Percentiles rank a stretch among this genome's conserved stretches.
Evolutionary conservation across 2,329 filamentous ascomycete genomes (phyloP).

Genomic region (Dothiorella sarmentorum): DNA sequence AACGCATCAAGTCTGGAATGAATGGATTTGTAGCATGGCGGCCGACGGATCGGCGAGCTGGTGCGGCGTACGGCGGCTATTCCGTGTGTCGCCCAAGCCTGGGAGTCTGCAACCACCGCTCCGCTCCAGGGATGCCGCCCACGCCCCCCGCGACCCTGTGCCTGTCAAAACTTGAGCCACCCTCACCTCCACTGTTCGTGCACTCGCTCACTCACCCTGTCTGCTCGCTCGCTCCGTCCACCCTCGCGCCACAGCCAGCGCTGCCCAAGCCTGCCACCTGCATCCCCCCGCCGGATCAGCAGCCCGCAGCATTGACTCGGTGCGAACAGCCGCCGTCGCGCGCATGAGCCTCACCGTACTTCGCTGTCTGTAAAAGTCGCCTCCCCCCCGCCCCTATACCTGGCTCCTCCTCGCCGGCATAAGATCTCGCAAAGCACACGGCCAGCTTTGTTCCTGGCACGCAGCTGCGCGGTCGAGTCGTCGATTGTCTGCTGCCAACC

Average conservation of each 20-base stretch:
- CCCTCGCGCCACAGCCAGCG: slow-evolving; percentile 11
- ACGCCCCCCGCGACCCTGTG: slow-evolving; percentile 9
- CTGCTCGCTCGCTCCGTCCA: slow-evolving; percentile 5
- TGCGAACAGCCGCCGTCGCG: slow-evolving; percentile 16
- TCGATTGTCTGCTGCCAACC: slow-evolving; percentile 9
- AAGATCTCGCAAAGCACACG: neutral
- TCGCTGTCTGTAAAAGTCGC: slow-evolving; percentile 16
- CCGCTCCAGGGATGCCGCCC: slow-evolving; percentile 13
- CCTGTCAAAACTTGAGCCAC: slow-evolving; percentile 15
- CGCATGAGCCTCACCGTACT: slow-evolving; percentile 19
- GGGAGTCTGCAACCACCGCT: slow-evolving; percentile 9
- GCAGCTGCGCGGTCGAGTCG: slow-evolving; percentile 10
- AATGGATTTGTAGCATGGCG: slow-evolving; percentile 6
- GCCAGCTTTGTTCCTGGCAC: neutral
- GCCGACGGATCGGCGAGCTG: neutral
- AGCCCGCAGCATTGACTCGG: slow-evolving; percentile 17
- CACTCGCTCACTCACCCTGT: slow-evolving; percentile 4
- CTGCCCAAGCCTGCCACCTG: slow-evolving; percentile 7
- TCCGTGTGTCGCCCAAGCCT: slow-evolving; percentile 2
- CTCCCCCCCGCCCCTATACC: slow-evolving; percentile 18
- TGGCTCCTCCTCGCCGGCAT: neutral
- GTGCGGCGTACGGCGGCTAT: slow-evolving; percentile 15
- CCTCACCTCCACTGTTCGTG: slow-evolving; percentile 11
- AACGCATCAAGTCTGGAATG: slow-evolving; percentile 13
- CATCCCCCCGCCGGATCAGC: slow-evolving; percentile 10